Conservation (phyloP, 352 stramenopile species). For the Phytophthora sansomeana region DNA sequence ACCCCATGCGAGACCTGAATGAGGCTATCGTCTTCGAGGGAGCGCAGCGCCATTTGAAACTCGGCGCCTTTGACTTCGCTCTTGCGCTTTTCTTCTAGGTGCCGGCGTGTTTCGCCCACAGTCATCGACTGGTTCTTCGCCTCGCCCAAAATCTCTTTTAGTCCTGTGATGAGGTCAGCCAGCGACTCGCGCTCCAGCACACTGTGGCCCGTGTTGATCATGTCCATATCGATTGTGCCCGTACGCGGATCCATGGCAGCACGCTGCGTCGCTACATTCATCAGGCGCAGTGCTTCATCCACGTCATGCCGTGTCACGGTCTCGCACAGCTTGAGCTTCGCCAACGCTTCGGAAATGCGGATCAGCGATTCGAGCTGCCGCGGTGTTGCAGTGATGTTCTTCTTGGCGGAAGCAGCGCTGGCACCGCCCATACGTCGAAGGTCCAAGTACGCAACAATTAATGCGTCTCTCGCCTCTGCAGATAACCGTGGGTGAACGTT, state of each 20-base stretch:
- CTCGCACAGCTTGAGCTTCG: constrained; percentile 93
- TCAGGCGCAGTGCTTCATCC: constrained; percentile 95
- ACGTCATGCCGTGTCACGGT: constrained; percentile 88
- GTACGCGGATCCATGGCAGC: constrained; percentile 98
- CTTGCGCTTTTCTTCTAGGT: constrained; percentile 89
- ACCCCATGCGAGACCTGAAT: constrained; percentile 94
- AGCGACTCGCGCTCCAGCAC: constrained; percentile 90
- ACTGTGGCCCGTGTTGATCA: constrained; percentile 96
- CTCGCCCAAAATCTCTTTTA: constrained; percentile 70
- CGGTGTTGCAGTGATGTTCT: constrained; percentile 98
- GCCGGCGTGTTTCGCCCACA: constrained; percentile 87
- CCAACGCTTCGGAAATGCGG: constrained; percentile 97
- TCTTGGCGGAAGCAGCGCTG: constrained; percentile 71
- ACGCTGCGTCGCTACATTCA: constrained; percentile 97
- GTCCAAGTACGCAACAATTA: constrained; percentile 96
- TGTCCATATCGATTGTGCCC: constrained; percentile 99
- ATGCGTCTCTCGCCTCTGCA: constrained; percentile 88
- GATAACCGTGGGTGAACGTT: constrained; percentile 93
- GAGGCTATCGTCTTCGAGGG: constrained; percentile 92
- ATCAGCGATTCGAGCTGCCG: constrained; percentile 99
- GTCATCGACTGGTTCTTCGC: constrained; percentile 75
- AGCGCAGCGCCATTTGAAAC: constrained; percentile 89
- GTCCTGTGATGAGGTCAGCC: constrained; percentile 54
- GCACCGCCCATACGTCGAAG: constrained; percentile 79
- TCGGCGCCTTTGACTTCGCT: constrained; percentile 82